A percentile compares a stretch with the other conserved stretches of the same genome.
phyloP scores from a whole-genome alignment of 306 rosid species.

The Pachyrhizus erosus region DNA sequence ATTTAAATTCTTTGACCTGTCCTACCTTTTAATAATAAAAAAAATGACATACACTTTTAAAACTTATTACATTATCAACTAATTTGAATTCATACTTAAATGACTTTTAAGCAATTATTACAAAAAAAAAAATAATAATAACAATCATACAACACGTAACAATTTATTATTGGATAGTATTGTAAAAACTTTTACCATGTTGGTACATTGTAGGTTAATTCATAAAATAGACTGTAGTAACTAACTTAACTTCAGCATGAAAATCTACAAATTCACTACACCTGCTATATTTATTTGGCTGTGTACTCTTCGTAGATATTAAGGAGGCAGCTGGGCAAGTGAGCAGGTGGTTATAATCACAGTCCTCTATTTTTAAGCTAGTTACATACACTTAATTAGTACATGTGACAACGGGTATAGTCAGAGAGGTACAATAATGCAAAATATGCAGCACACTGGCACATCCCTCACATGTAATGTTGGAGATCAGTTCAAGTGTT shows the following conservation, averaged over 20 bases:
- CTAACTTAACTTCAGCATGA: not conserved
- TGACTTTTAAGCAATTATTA: too few relatives aligned
- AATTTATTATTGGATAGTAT: too few relatives aligned
- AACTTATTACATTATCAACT: too few relatives aligned
- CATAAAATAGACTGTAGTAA: not conserved
- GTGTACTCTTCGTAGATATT: conserved; percentile 21
- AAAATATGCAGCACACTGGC: conserved; percentile 22
- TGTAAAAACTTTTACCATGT: too few relatives aligned
- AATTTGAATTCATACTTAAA: too few relatives aligned
- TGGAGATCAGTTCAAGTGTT: conserved; percentile 27
- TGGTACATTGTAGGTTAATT: not conserved
- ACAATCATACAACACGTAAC: too few relatives aligned
- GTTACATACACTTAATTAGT: not conserved
- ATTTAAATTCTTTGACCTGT: too few relatives aligned
- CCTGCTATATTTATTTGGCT: not conserved
- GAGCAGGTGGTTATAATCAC: conserved; percentile 2
- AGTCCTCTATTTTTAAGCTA: not conserved
- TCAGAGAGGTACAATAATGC: conserved; percentile 40
- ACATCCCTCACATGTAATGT: conserved; percentile 38
- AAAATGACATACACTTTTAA: too few relatives aligned
- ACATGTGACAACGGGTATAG: conserved; percentile 22
- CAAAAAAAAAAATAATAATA: too few relatives aligned
- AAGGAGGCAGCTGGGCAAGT: conserved; percentile 32
- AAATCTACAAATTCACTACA: not conserved
- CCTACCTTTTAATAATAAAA: too few relatives aligned